Evolutionary conservation across 1,284 basidiomycete species (phyloP).

Genomic region (Apiotrichum veenhuisii): DNA sequence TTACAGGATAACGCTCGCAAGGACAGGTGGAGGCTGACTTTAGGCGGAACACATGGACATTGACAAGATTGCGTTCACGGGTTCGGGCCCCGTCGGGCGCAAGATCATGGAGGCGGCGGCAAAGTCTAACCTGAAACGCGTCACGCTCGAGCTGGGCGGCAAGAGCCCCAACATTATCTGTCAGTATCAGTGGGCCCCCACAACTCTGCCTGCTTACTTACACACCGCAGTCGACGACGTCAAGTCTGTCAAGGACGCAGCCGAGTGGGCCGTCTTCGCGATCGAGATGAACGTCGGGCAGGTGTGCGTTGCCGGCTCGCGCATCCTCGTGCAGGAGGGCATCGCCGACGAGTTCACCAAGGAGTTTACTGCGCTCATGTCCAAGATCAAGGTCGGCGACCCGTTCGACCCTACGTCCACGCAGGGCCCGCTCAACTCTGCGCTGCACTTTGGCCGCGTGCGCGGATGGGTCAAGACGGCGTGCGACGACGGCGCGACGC

Average conservation of each 20-base stretch:
- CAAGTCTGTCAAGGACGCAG: conserved; percentile 19
- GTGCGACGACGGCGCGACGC: conserved; percentile 77
- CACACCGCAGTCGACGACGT: conserved; percentile 19
- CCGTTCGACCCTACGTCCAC: conserved; percentile 69
- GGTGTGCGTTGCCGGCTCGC: conserved; percentile 36
- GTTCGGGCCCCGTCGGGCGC: conserved; percentile 68
- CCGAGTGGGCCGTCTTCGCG: conserved; percentile 26
- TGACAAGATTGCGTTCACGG: conserved; percentile 59
- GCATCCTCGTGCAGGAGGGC: conserved; percentile 73
- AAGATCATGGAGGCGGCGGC: conserved; percentile 78
- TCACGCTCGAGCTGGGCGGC: conserved; percentile 55
- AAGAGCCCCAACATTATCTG: conserved; percentile 32
- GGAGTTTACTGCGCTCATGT: conserved; percentile 61
- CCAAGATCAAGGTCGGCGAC: conserved; percentile 63
- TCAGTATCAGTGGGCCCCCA: neutral
- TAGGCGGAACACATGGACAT: conserved; percentile 62
- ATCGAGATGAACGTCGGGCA: conserved; percentile 16
- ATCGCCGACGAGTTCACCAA: conserved; percentile 75
- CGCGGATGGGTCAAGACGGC: conserved; percentile 85
- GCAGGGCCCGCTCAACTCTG: conserved; percentile 79
- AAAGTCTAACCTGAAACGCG: conserved; percentile 69
- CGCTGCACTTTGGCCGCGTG: conserved; percentile 80
- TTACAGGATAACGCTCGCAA: too few species aligned
- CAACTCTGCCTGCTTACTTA: neutral
- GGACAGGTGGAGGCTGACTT: neutral